These are phyloP conservation scores for Protomyces macrosporus DNA, from an alignment of 1,139 yeast genomes.

Conservation along the genomic window DNA sequence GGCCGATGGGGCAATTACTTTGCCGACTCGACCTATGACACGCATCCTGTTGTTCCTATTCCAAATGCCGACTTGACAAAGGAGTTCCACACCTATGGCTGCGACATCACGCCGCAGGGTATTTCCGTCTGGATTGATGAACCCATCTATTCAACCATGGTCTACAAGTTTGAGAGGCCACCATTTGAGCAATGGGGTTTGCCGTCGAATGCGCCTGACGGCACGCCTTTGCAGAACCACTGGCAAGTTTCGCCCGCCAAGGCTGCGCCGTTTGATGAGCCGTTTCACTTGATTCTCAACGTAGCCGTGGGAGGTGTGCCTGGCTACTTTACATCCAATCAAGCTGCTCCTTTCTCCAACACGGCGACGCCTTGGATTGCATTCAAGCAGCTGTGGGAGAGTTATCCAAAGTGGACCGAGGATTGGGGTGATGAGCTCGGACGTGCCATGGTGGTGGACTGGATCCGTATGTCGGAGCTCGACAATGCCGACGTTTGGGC, in stretches of 20 bases:
- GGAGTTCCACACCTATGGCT: constrained; percentile 30
- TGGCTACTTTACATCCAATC: constrained; percentile 27
- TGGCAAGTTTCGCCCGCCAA: constrained; percentile 15
- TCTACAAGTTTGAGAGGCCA: constrained; percentile 25
- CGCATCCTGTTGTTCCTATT: constrained; percentile 8
- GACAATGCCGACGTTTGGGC: constrained; percentile 20
- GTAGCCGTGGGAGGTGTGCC: constrained; percentile 32
- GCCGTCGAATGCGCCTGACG: constrained; percentile 23
- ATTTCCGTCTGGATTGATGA: constrained; percentile 30
- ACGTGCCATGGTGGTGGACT: constrained; percentile 8
- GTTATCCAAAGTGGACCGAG: neutral
- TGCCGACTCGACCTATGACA: neutral
- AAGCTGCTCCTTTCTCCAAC: neutral
- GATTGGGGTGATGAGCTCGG: constrained; percentile 6
- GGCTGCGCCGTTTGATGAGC: constrained; percentile 31
- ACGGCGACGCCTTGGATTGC: constrained; percentile 5
- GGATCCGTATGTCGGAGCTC: constrained; percentile 12
- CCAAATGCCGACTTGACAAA: constrained; percentile 13
- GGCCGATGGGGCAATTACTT: neutral
- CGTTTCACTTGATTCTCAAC: constrained; percentile 30
- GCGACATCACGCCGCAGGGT: constrained; percentile 31
- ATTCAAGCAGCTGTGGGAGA: constrained; percentile 21
- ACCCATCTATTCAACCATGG: constrained; percentile 28
- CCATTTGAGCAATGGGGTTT: constrained; percentile 27
- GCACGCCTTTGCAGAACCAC: constrained; percentile 27